Evolutionary conservation across 1,139 yeast genomes (phyloP).

Genomic region (Pichia inconspicua): DNA sequence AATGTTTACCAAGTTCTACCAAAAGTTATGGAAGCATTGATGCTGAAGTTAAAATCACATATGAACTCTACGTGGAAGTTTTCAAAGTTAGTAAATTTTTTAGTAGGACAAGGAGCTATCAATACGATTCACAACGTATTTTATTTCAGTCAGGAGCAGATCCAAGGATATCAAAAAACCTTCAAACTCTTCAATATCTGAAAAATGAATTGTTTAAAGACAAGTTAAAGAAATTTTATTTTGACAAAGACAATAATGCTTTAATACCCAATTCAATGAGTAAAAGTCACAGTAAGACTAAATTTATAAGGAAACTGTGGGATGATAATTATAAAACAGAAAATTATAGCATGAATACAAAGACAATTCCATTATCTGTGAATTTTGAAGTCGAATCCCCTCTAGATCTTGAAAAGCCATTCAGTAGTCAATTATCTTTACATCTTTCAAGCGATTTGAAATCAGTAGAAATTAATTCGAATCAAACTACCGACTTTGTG

Average conservation of each 20-base stretch:
- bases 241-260: slow-evolving; percentile 12
- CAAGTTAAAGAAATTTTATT: slow-evolving; percentile 18
- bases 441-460: slow-evolving; percentile 3
- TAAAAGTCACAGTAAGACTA: slow-evolving; percentile 16
- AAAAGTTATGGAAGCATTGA: slow-evolving; percentile 7
- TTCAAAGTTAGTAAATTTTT: slow-evolving; percentile 6
- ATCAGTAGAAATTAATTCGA: slow-evolving; percentile 1
- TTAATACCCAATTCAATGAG: slow-evolving; percentile 17
- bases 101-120: background rate
- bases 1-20: slow-evolving; percentile 10
- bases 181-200: background rate
- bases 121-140: slow-evolving; percentile 1
- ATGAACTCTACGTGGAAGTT: slow-evolving; percentile 7
- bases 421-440: slow-evolving; percentile 5
- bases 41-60: slow-evolving; percentile 6
- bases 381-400: slow-evolving; percentile 1
- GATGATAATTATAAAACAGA: slow-evolving; percentile 16
- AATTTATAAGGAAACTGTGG: slow-evolving; percentile 19
- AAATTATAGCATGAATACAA: slow-evolving; percentile 11
- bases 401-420: slow-evolving; percentile 6
- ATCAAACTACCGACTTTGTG: slow-evolving; percentile 12
- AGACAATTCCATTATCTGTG: slow-evolving; percentile 7
- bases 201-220: slow-evolving; percentile 8
- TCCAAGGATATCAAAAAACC: background rate
- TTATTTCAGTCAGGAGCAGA: slow-evolving; percentile 10